Conservation (phyloP, 2,329 filamentous ascomycete genomes). For the Neoarthrinium moseri region DNA sequence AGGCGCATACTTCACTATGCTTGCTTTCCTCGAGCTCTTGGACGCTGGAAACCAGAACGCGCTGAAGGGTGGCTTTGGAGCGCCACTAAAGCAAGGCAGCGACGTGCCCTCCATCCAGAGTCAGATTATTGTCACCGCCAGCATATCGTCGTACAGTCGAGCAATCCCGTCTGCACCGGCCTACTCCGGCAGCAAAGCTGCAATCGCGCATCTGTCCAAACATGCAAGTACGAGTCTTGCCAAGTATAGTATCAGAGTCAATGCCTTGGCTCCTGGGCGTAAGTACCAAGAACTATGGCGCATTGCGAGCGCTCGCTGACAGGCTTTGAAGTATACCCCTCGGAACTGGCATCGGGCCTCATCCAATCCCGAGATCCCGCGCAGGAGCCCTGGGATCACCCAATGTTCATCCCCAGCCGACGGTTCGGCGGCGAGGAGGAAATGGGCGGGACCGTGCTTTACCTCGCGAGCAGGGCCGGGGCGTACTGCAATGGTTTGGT, state of each 20-base stretch:
- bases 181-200: conserved; percentile 24
- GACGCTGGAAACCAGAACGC: conserved; percentile 28
- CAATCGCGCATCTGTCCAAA: conserved; percentile 25
- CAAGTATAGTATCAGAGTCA: conserved; percentile 23
- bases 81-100: conserved; percentile 7
- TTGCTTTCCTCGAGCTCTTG: conserved; percentile 28
- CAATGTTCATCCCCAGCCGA: conserved; percentile 21
- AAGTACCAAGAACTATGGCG: conserved; percentile 13
- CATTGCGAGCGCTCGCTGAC: background rate
- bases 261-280: conserved; percentile 29
- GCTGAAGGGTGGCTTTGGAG: conserved; percentile 19
- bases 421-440: conserved; percentile 27
- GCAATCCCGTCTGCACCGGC: conserved; percentile 13
- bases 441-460: conserved; percentile 25
- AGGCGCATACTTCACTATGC: conserved; percentile 26
- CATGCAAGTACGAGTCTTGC: conserved; percentile 23
- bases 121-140: conserved; percentile 26
- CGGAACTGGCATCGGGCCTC: conserved; percentile 17
- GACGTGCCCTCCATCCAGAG: conserved; percentile 25
- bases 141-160: conserved; percentile 22
- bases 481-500: conserved; percentile 26
- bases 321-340: conserved; percentile 23
- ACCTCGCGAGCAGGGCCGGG: conserved; percentile 27
- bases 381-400: conserved; percentile 17
- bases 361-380: conserved; percentile 20